Evolutionary conservation across 2,329 filamentous ascomycete genomes (phyloP), one percentile per base, ranked within the genome.

Genomic region (Atkinsonella texensis): DNA sequence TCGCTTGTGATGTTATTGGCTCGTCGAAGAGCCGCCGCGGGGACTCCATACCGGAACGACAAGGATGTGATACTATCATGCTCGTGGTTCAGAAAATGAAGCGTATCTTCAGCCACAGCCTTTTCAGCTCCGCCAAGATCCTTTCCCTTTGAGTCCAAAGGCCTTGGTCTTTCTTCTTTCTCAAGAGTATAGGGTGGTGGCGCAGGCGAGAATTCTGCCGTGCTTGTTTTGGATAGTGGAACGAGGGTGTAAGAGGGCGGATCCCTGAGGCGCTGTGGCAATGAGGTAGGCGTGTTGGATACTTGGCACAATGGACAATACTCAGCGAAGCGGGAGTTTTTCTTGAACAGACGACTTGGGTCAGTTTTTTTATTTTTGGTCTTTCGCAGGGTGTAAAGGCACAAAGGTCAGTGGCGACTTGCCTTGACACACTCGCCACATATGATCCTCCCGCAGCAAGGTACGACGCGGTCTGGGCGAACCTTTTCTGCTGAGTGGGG

Each of bases 291-390:
- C 4, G 68, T 70, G 44, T 71, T 76, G 5, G 83, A 82, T 58
- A 88, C 77, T 66, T 91, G 87, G 64, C 87, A 93, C 65, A 85
- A 91, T 0, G 87, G 87, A 62, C 81, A 81, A 63, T 80, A 81
- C 35, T 73, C 70, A 50, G 76, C 75, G 67, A 88, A 89, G 41
- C 85, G 80, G 32, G 74, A 70, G 63, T 89, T 89, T 46, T 77
- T 68, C 78, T 57, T 32, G 20, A n/a, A 41, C 6, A 15, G 18
- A 41, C 40, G 53, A 59, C 43, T 60, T 3, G 3, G 56, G 23
- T 41, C 18, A 51, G 44, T 33, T 7, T 41, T 40, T 38, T 17
- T 33, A n/a, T 49, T 33, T 12, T 1, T 48, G 7, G 11, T 12
- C 35, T 38, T 38, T 15, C 35, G 35, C 35, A 8, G 28, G 5